Evolutionary conservation across 1,284 basidiomycete genomes (phyloP).

Genomic region (Retiboletus flavoniger): DNA sequence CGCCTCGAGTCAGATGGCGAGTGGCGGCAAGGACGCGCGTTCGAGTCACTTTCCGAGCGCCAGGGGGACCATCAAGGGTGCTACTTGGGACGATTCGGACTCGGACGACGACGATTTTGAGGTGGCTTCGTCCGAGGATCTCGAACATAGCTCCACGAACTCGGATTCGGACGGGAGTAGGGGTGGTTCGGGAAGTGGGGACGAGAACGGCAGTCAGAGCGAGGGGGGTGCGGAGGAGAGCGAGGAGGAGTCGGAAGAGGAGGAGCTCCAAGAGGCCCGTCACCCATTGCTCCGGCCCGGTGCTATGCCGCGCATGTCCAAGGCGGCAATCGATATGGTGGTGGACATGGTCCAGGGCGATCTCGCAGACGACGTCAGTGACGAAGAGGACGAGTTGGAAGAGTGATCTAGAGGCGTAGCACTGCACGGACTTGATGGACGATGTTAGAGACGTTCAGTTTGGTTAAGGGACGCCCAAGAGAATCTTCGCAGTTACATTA

Average conservation of each 20-base stretch:
- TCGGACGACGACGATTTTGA: slow-evolving; percentile 55
- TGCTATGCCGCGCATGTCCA: slow-evolving; percentile 66
- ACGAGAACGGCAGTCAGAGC: slow-evolving; percentile 14
- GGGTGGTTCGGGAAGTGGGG: slow-evolving; percentile 12
- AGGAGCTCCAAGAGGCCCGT: slow-evolving; percentile 49
- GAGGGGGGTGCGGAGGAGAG: slow-evolving; percentile 25
- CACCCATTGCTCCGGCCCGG: slow-evolving; percentile 67
- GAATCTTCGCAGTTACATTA: neutral
- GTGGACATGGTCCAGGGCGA: slow-evolving; percentile 62
- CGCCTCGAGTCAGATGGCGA: slow-evolving; percentile 1
- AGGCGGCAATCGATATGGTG: slow-evolving; percentile 59
- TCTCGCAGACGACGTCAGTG: slow-evolving; percentile 40
- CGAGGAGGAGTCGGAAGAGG: slow-evolving; percentile 37
- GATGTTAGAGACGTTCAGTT: neutral
- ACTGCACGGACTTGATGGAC: neutral
- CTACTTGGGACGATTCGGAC: slow-evolving; percentile 47
- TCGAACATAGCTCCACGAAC: slow-evolving; percentile 19
- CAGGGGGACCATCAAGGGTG: slow-evolving; percentile 30
- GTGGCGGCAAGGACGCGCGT: slow-evolving; percentile 5
- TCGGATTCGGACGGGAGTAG: slow-evolving; percentile 26
- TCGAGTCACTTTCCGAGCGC: slow-evolving; percentile 17
- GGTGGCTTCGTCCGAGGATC: slow-evolving; percentile 34
- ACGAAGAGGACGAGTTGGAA: slow-evolving; percentile 42
- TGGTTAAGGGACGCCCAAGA: neutral
- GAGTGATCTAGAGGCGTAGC: slow-evolving; percentile 25